Base-by-base conservation (phyloP, 306 rosid species). In the Corylus americana region DNA sequence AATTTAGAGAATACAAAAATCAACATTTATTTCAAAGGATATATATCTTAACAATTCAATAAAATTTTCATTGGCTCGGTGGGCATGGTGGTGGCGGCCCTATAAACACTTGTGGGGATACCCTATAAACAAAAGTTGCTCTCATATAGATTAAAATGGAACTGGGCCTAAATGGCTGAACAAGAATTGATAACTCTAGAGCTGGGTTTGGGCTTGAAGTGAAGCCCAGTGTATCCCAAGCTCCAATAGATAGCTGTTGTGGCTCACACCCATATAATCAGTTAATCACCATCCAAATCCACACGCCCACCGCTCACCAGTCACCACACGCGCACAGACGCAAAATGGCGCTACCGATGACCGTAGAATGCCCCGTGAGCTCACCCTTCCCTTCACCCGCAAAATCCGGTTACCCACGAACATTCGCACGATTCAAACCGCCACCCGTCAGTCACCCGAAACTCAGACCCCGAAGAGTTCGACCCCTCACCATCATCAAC, bases 341-440 rank as follows among this genome's bases (percentile, higher is more conserved):
- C 17, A 47, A 16, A 31, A 86, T 84, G 88, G 77, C 85, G 67
- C 78, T 83, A 3, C 84, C 81, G 0, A 10, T 79, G 20, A 51
- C 75, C 75, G 63, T 25, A n/a, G 81, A 75, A 53, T 54, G 72
- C 9, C 83, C 86, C 27, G 25, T 74, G 0, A 29, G 66, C 3
- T 79, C 84, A 3, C 54, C 83, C n/a, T 75, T 77, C 58, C 74
- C 75, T 55, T 3, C 73, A 47, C 55, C 84, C 10, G 7, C 63
- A 25, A 72, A 53, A 39, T 2, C 77, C 61, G 76, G 73, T 70
- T 61, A 18, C 59, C 61, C 61, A 31, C 69, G 7, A 11, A 45
- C 50, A 27, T 16, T 67, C 37, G 20, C 5, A 70, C 73, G 80
- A 42, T 29, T 57, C 72, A 83, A 47, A 72, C 86, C 81, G 57